These are phyloP conservation scores for Penicillium palitans DNA, from an alignment of 2,329 filamentous ascomycete genomes.

Conservation along the genomic window DNA sequence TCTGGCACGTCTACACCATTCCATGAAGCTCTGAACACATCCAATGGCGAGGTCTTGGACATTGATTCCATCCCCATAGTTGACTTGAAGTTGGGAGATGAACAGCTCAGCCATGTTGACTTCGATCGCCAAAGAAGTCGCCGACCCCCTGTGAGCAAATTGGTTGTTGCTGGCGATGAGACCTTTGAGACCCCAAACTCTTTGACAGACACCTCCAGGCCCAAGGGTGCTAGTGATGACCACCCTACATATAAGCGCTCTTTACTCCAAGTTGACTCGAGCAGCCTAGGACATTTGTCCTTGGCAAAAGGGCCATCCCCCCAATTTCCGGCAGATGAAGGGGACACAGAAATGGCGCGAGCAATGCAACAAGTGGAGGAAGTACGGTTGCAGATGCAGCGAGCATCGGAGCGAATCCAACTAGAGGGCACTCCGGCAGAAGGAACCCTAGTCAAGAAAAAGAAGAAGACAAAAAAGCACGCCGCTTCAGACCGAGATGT, in stretches of 20 bases:
- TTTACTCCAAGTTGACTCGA: slow-evolving; percentile 83
- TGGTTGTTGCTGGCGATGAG: slow-evolving; percentile 72
- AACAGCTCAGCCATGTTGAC: slow-evolving; percentile 23
- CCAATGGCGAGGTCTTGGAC: slow-evolving; percentile 77
- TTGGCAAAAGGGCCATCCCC: slow-evolving; percentile 57
- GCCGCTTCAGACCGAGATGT: neutral
- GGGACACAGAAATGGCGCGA: slow-evolving; percentile 84
- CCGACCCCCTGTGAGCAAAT: slow-evolving; percentile 55
- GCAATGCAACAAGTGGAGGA: slow-evolving; percentile 88
- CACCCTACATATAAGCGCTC: slow-evolving; percentile 56
- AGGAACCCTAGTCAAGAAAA: slow-evolving; percentile 59
- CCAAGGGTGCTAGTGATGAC: slow-evolving; percentile 23
- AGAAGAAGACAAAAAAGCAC: slow-evolving; percentile 35
- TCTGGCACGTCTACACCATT: slow-evolving; percentile 72
- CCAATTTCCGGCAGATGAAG: slow-evolving; percentile 55
- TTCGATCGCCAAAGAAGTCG: slow-evolving; percentile 33
- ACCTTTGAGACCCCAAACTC: slow-evolving; percentile 56
- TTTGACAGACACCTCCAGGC: slow-evolving; percentile 46
- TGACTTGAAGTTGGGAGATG: slow-evolving; percentile 74
- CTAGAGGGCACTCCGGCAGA: slow-evolving; percentile 51
- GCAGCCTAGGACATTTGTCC: slow-evolving; percentile 70
- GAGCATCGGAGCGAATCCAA: slow-evolving; percentile 49
- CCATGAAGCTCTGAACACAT: slow-evolving; percentile 70
- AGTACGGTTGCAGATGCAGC: slow-evolving; percentile 77
- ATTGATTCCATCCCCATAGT: slow-evolving; percentile 96